phyloP scores from a whole-genome alignment of 345 rosid species.

The Leavenworthia alabamica region DNA sequence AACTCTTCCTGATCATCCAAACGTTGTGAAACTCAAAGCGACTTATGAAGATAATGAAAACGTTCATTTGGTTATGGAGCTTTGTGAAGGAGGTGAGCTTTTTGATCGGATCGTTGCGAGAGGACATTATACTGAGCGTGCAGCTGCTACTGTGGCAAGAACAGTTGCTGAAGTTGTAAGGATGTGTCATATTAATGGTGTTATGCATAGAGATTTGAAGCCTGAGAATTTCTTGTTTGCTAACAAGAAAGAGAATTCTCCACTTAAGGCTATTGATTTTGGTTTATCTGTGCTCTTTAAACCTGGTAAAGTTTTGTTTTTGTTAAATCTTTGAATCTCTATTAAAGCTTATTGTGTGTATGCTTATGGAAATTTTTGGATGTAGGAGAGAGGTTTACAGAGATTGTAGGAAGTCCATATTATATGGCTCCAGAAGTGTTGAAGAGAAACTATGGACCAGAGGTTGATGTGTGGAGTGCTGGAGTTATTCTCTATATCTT shows the following conservation, averaged over 20 bases:
- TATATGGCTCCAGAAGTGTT: slow-evolving; percentile 95
- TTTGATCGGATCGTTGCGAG: slow-evolving; percentile 94
- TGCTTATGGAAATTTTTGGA: not conserved
- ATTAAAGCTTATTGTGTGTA: not conserved
- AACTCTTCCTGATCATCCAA: slow-evolving; percentile 69
- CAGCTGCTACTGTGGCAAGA: slow-evolving; percentile 75
- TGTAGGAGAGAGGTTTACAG: slow-evolving; percentile 70
- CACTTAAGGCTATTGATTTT: slow-evolving; percentile 85
- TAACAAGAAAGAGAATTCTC: slow-evolving; percentile 85
- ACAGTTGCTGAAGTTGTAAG: slow-evolving; percentile 82
- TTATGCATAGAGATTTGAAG: slow-evolving; percentile 95
- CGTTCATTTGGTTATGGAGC: slow-evolving; percentile 93
- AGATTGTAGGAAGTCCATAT: slow-evolving; percentile 94
- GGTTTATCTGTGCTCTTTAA: slow-evolving; percentile 88
- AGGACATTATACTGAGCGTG: slow-evolving; percentile 92
- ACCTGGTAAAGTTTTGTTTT: slow-evolving; percentile 52
- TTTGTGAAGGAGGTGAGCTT: slow-evolving; percentile 93
- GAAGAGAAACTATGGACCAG: slow-evolving; percentile 85
- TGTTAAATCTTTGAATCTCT: slow-evolving; percentile 4
- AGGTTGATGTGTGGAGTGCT: slow-evolving; percentile 94
- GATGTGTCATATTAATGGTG: slow-evolving; percentile 91
- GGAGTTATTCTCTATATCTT: slow-evolving; percentile 87
- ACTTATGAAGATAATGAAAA: slow-evolving; percentile 89
- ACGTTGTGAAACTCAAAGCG: slow-evolving; percentile 79
- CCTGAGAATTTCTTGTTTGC: slow-evolving; percentile 94